phyloP scores from a whole-genome alignment of 2,329 filamentous ascomycete genomes.

The Karstenula rhodostoma region DNA sequence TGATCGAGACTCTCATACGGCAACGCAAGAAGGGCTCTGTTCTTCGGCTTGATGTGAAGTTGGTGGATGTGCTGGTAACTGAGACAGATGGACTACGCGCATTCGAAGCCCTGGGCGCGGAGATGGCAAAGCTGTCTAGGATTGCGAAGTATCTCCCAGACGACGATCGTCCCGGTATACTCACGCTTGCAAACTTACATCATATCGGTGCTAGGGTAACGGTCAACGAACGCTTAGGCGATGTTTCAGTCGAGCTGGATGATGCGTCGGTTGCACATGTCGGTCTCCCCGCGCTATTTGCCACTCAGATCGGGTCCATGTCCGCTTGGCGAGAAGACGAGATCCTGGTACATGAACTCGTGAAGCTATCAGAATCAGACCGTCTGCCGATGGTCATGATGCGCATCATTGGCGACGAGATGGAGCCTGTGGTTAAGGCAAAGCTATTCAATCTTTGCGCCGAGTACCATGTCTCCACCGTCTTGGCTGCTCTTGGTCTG shows the following conservation, averaged over 20 bases:
- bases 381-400: conserved; percentile 78
- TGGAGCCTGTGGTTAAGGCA: conserved; percentile 88
- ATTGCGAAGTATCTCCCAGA: conserved; percentile 96
- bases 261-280: conserved; percentile 65
- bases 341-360: conserved; percentile 73
- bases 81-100: conserved; percentile 71
- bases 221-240: conserved; percentile 73
- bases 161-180: conserved; percentile 88
- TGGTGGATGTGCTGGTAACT: conserved; percentile 68
- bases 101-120: conserved; percentile 76
- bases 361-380: conserved; percentile 49
- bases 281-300: conserved; percentile 81
- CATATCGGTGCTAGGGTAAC: conserved; percentile 69
- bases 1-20: conserved; percentile 87
- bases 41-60: conserved; percentile 72
- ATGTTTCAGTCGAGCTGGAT: conserved; percentile 52
- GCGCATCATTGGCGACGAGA: conserved; percentile 90
- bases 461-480: conserved; percentile 87
- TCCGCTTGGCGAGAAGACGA: conserved; percentile 73
- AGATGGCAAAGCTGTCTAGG: conserved; percentile 81
- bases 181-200: conserved; percentile 75
- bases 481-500: conserved; percentile 81
- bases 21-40: conserved; percentile 89
- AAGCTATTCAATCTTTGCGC: conserved; percentile 83
- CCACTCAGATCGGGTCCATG: conserved; percentile 74